Conservation (phyloP, 306 rosid species). For the Cicer arietinum region DNA sequence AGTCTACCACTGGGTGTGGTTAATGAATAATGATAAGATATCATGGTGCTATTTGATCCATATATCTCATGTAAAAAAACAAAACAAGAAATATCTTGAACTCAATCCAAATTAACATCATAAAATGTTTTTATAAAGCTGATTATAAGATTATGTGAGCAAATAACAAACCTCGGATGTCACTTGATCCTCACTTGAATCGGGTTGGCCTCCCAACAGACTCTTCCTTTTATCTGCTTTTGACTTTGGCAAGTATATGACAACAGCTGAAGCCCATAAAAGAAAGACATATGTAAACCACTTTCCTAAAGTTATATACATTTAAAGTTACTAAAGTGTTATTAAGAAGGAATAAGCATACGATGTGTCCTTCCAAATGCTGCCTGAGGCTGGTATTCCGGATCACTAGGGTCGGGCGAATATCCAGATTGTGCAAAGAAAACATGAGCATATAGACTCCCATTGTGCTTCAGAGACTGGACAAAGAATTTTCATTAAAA, state of each 20-base stretch:
- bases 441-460: constrained; percentile 82
- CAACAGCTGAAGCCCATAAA: constrained; percentile 73
- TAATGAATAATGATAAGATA: not conserved
- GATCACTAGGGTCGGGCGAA: constrained; percentile 88
- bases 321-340: not conserved
- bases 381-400: constrained; percentile 78
- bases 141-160: constrained; percentile 25
- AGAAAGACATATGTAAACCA: constrained; percentile 29
- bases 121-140: constrained; percentile 18
- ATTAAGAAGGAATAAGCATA: constrained; percentile 46
- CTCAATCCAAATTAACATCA: constrained; percentile 11
- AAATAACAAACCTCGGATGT: constrained; percentile 61
- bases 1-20: not conserved
- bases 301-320: not conserved
- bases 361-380: constrained; percentile 80
- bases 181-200: constrained; percentile 58
- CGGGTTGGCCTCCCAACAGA: constrained; percentile 67
- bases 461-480: constrained; percentile 82
- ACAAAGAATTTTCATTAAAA: constrained; percentile 21
- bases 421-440: constrained; percentile 90
- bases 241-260: constrained; percentile 76
- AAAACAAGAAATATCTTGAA: constrained; percentile 11
- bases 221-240: constrained; percentile 73
- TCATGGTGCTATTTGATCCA: not conserved
- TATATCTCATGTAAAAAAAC: not conserved